Evolutionary conservation across 768 basidiomycete genomes (phyloP), one percentile per base, ranked within the genome.

Genomic region (Pleurotus cornucopiae): DNA sequence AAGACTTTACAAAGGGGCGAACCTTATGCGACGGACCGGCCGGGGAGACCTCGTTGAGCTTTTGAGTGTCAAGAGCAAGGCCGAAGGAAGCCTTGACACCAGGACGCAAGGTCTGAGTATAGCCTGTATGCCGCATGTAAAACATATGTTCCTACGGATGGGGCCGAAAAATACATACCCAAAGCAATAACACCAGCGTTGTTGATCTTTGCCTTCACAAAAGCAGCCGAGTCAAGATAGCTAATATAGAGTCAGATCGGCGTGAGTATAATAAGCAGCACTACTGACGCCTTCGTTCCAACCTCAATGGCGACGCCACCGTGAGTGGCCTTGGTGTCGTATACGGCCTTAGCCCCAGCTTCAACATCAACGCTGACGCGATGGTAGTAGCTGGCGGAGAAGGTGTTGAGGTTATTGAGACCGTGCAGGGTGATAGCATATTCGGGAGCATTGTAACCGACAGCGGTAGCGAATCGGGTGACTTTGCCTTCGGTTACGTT

Each of bases 151-250:
- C 45, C 18, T 47, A 18, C 18, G 49, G 46, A 51, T 47, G 45
- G 3, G 57, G 30, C 37, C n/a, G 23, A 43, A 34, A 16, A 9
- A 2, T 40, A 67, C 73, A 59, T 68, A 91, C 84, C 88, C 62
- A 96, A 85, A 65, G 84, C 88, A 62, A 97, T 81, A 68, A 95
- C 81, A 80, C 95, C 95, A 57, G 85, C 71, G 77, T 95, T 96
- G 85, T 98, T 98, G 79, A 98, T 95, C 83, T 98, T 98, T 63
- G 94, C 91, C 83, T 99, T 98, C 76, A 98, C 81, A 68, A 91
- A 98, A 6, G 94, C 88, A 61, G 93, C 86, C 26, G 80, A 73
- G 76, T 98, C 94, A 60, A 95, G 86, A 76, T 86, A 86, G 47
- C 86, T 90, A 55, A 23, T 45, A 44, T 30, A 37, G 52, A n/a